A percentile compares a stretch with the other conserved stretches of the same genome.
These are phyloP conservation scores for Cokeromyces recurvatus DNA, from an alignment of 371 early-diverging fungal genomes.

Conservation along the genomic window DNA sequence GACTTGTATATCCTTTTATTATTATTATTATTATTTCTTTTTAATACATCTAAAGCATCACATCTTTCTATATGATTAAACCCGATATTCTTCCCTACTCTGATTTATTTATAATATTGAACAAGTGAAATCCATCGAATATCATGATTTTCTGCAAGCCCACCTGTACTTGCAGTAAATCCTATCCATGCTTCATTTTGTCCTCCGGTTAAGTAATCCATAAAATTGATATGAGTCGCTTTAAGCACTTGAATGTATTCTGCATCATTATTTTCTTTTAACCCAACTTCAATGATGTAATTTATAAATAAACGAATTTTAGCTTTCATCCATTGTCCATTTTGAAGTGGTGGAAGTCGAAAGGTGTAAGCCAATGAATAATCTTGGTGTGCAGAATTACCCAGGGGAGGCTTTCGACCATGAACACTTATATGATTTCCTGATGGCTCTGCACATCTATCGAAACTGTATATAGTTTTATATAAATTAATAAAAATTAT, in stretches of 20 bases:
- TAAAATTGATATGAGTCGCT: constrained; percentile 11
- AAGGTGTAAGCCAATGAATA: constrained; percentile 41
- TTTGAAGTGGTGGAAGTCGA: constrained; percentile 29
- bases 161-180: constrained; percentile 55
- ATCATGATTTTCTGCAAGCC: constrained; percentile 44
- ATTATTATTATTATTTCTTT: no score
- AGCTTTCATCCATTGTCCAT: constrained; percentile 29
- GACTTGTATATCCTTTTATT: no score
- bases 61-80: no score
- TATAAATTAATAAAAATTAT: no score
- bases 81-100: no score
- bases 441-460: constrained; percentile 46
- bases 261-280: constrained; percentile 12
- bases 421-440: constrained; percentile 51
- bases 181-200: constrained; percentile 32
- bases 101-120: no score
- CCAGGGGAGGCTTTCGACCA: constrained; percentile 20
- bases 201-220: constrained; percentile 3
- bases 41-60: no score
- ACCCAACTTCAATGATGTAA: constrained; percentile 9
- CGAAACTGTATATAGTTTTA: constrained; percentile 14
- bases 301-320: constrained; percentile 15
- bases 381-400: constrained; percentile 43
- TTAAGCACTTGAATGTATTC: constrained; percentile 23
- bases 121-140: constrained; percentile 19